phyloP scores from a whole-genome alignment of 768 basidiomycete species.

The Boletus reticulatus region DNA sequence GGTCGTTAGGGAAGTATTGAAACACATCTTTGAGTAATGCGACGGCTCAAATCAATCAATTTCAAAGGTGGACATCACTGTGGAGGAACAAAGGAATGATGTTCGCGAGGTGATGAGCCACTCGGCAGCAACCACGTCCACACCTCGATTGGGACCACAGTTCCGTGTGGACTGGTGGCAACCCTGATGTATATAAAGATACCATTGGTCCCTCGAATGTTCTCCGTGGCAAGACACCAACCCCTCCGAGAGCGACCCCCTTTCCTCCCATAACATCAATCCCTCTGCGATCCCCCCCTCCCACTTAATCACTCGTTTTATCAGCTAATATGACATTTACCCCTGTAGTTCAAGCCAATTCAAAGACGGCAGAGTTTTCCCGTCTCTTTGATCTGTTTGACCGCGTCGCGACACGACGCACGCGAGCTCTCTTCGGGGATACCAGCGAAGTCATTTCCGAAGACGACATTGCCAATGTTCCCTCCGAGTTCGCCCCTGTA shows the following conservation, averaged over 20 bases:
- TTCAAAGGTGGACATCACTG: conserved; percentile 1
- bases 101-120: conserved; percentile 14
- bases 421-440: conserved; percentile 25
- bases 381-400: conserved; percentile 55
- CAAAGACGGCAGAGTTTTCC: conserved; percentile 51
- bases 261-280: neutral
- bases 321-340: conserved; percentile 19
- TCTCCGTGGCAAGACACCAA: conserved; percentile 1
- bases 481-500: conserved; percentile 28
- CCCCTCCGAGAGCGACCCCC: neutral
- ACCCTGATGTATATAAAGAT: conserved; percentile 18
- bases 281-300: neutral
- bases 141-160: conserved; percentile 6
- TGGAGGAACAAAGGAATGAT: conserved; percentile 15
- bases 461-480: conserved; percentile 32
- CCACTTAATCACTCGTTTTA: conserved; percentile 2
- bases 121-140: conserved; percentile 19
- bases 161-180: neutral
- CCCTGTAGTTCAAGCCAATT: conserved; percentile 25
- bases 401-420: conserved; percentile 45
- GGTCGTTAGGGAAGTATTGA: neutral
- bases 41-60: neutral
- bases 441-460: conserved; percentile 20
- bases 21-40: neutral
- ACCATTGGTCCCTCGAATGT: neutral